A percentile compares a stretch with the other conserved stretches of the same genome.
Conservation (phyloP, 2,329 filamentous ascomycete species). For the Nannizziopsis barbatae region DNA sequence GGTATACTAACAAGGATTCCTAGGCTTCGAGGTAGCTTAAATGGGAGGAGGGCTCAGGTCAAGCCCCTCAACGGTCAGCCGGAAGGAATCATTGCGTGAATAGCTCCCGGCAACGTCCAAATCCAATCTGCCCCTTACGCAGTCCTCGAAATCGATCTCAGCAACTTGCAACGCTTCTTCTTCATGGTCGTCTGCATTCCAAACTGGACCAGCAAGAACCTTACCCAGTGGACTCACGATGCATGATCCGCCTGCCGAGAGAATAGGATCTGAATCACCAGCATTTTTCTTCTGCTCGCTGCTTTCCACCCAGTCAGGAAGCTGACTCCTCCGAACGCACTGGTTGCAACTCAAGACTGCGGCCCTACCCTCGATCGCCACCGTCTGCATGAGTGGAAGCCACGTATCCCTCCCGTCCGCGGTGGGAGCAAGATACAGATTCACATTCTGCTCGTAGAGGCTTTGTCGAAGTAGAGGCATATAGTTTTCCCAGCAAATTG, state of each 20-base stretch:
- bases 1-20: no score
- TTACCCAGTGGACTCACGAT: conserved; percentile 71
- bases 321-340: conserved; percentile 51
- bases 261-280: conserved; percentile 39
- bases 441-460: conserved; percentile 82
- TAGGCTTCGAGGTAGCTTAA: conserved; percentile 8
- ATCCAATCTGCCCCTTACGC: conserved; percentile 67
- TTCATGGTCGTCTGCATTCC: conserved; percentile 54
- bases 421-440: conserved; percentile 81
- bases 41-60: conserved; percentile 48
- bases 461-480: conserved; percentile 80
- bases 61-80: conserved; percentile 48
- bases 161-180: conserved; percentile 50
- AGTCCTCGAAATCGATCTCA: conserved; percentile 81
- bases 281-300: background rate
- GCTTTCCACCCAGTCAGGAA: conserved; percentile 45
- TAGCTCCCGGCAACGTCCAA: conserved; percentile 79
- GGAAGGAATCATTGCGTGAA: conserved; percentile 58
- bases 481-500: conserved; percentile 95
- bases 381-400: conserved; percentile 68
- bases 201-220: conserved; percentile 68
- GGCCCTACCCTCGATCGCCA: conserved; percentile 69
- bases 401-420: conserved; percentile 76
- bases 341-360: conserved; percentile 83
- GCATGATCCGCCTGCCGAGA: conserved; percentile 67